Conservation (phyloP, 1,284 basidiomycete species). For the Cryptococcus jaspeensis region DNA sequence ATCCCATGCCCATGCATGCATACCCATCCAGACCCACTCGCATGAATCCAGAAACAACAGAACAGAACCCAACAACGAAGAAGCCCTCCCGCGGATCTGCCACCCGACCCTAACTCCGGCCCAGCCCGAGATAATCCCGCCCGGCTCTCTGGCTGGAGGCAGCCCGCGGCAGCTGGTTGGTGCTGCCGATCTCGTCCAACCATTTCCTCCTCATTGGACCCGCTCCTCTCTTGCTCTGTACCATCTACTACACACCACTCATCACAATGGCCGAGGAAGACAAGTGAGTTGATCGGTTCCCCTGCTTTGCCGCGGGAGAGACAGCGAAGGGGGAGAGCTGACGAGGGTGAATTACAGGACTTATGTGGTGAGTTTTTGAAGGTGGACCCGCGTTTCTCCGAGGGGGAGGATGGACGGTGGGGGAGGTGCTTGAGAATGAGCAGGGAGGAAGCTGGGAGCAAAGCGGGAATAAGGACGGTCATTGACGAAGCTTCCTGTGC, state of each 20-base stretch:
- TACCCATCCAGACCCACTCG: too few relatives aligned
- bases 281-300: conserved; percentile 29
- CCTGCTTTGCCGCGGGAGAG: background rate
- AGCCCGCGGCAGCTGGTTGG: too few relatives aligned
- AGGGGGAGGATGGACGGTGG: background rate
- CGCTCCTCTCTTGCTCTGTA: too few relatives aligned
- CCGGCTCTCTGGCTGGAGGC: too few relatives aligned
- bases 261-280: conserved; percentile 41
- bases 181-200: too few relatives aligned
- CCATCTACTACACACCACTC: conserved; percentile 1
- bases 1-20: too few relatives aligned
- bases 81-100: too few relatives aligned
- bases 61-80: too few relatives aligned
- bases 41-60: too few relatives aligned
- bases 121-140: too few relatives aligned
- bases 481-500: background rate
- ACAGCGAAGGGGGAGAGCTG: background rate
- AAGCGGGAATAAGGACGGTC: background rate
- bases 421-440: background rate
- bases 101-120: too few relatives aligned
- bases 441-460: background rate
- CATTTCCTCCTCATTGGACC: too few relatives aligned
- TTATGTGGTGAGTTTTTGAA: conserved; percentile 41
- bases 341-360: conserved; percentile 35
- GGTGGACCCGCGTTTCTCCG: background rate